Evolutionary conservation across 2,329 filamentous ascomycete genomes (phyloP).

Genomic region (Gaeumannomyces tritici): DNA sequence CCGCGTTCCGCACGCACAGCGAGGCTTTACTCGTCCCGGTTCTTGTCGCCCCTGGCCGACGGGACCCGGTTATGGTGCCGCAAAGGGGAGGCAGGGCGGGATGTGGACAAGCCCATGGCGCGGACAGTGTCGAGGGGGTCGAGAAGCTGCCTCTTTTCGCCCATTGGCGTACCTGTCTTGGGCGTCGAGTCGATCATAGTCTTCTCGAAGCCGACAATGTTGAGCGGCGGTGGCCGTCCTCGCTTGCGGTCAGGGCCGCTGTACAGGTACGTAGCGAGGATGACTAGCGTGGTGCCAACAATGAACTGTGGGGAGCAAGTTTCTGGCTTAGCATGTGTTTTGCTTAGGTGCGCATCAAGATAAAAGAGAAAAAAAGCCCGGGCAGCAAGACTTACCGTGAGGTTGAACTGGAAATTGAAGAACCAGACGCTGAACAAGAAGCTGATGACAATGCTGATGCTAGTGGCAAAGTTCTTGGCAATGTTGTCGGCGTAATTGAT

Average conservation of each 20-base stretch:
- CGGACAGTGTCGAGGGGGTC: conserved; percentile 30
- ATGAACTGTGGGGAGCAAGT: conserved; percentile 55
- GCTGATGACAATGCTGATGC: conserved; percentile 82
- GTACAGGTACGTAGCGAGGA: conserved; percentile 80
- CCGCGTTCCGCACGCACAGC: not conserved
- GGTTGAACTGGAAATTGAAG: conserved; percentile 68
- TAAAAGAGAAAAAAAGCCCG: too few species aligned
- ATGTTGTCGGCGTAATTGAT: conserved; percentile 84
- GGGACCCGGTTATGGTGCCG: conserved; percentile 21
- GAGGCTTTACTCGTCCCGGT: conserved; percentile 23
- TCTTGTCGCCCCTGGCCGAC: conserved; percentile 25
- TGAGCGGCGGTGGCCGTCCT: conserved; percentile 54
- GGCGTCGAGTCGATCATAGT: conserved; percentile 47
- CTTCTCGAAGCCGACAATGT: conserved; percentile 70
- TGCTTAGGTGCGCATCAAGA: not conserved
- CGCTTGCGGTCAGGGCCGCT: conserved; percentile 54
- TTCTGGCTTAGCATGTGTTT: not conserved
- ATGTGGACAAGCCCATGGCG: conserved; percentile 30
- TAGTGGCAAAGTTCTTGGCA: conserved; percentile 87
- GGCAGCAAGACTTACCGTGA: conserved; percentile 47
- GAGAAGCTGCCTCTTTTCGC: conserved; percentile 22
- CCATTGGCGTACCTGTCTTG: conserved; percentile 11
- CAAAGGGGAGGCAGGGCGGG: conserved; percentile 36
- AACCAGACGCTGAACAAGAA: conserved; percentile 78
- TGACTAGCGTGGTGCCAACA: conserved; percentile 67